Base-by-base conservation (phyloP, 345 rosid species). In the Excoecaria agallocha region DNA sequence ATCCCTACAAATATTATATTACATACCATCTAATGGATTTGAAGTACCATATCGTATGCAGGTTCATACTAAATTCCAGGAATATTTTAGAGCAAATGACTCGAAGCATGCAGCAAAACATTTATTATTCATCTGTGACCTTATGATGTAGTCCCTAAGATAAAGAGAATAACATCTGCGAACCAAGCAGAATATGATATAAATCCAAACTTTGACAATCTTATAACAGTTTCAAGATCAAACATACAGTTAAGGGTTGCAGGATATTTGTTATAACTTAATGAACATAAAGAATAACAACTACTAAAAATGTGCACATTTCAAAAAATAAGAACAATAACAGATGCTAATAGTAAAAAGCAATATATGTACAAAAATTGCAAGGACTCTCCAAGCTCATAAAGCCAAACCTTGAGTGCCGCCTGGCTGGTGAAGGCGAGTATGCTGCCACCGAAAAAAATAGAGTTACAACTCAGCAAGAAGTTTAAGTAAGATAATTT, bases 371-470 rank as follows among this genome's bases (percentile, higher is more conserved):
- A 54, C 15, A 30, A 30, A 30, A 30, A 30, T 30, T 30, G 30
- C 30, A 30, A 30, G 70, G 54, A 70, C 39, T 25, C 17, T 70
- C 37, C 24, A 24, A 25, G 19, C 38, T 76, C 22, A 46, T 8
- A 74, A 76, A 71, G 74, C 79, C 88, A 79, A 76, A 92, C 96
- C 92, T 90, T 69, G 85, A 79, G 55, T 79, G 84, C 61, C 75
- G 80, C 81, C 90, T 83, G 57, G 82, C 83, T 30, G 91, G 93
- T 12, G 94, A 85, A 77, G 80, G 81, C 15, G 96, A 88, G 80
- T 82, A 85, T 74, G 98, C 98, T 94, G 97, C 80, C 67, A n/a
- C n/a, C 71, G 54, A 56, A 70, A 62, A 74, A 49, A 46, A 41
- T 12, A 64, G 51, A 56, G 8, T 69, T 54, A 45, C 5, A 22